phyloP scores from a whole-genome alignment of 805 yeast genomes.

The Lipomyces chichibuensis region DNA sequence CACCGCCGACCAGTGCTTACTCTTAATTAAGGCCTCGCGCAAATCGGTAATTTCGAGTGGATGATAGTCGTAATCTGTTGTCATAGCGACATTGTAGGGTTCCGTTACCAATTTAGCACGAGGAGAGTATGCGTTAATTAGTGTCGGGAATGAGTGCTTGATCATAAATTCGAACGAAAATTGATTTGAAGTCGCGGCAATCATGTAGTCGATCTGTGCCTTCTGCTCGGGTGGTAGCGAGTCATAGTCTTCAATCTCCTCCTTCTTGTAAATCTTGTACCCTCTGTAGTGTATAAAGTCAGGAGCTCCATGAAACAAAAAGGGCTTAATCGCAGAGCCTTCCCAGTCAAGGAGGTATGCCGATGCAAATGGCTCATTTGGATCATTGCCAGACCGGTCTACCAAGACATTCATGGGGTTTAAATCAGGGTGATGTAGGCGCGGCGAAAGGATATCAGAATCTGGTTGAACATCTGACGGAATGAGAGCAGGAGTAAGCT shows the following conservation, averaged over 20 bases:
- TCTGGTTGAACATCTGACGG: constrained; percentile 51
- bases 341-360: constrained; percentile 79
- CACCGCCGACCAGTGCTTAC: constrained; percentile 40
- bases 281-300: constrained; percentile 85
- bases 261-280: constrained; percentile 76
- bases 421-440: constrained; percentile 78
- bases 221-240: constrained; percentile 70
- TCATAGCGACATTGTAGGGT: constrained; percentile 36
- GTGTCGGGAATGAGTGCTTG: constrained; percentile 62
- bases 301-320: constrained; percentile 76
- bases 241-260: constrained; percentile 73
- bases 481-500: constrained; percentile 62
- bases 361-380: constrained; percentile 32
- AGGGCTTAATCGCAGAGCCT: constrained; percentile 77
- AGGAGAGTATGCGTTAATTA: constrained; percentile 82
- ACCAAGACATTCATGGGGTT: constrained; percentile 83
- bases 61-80: constrained; percentile 34
- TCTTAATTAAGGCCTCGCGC: constrained; percentile 40
- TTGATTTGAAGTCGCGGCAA: constrained; percentile 87
- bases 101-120: constrained; percentile 58
- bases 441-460: constrained; percentile 67
- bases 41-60: constrained; percentile 49
- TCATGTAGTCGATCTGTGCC: constrained; percentile 82
- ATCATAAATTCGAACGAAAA: constrained; percentile 81
- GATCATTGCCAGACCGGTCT: constrained; percentile 34